These are phyloP conservation scores for Candolleomyces eurysporus DNA, from an alignment of 768 basidiomycete species.

Conservation along the genomic window DNA sequence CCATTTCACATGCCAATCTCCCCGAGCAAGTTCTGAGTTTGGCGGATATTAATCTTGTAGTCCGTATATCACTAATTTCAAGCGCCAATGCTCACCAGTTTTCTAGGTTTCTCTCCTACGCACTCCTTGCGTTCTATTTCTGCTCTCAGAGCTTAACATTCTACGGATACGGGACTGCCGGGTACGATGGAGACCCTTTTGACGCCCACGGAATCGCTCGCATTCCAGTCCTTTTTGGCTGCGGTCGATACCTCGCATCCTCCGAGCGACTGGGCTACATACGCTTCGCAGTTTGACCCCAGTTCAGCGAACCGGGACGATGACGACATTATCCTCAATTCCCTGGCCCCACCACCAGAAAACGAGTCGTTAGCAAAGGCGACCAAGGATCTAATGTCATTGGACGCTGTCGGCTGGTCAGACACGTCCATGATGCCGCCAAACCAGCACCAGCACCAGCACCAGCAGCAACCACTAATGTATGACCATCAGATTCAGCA, in stretches of 20 bases:
- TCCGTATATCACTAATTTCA: not conserved
- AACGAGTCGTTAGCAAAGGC: conserved; percentile 72
- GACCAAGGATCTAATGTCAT: conserved; percentile 80
- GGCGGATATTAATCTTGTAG: not conserved
- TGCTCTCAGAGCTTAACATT: not conserved
- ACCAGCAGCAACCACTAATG: conserved; percentile 14
- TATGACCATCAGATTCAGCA: conserved; percentile 20
- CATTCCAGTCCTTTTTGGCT: conserved; percentile 68
- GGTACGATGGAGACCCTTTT: conserved; percentile 55
- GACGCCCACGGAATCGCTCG: conserved; percentile 63
- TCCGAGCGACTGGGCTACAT: conserved; percentile 49
- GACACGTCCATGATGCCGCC: not conserved
- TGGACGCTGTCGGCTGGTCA: conserved; percentile 48
- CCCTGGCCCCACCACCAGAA: conserved; percentile 38
- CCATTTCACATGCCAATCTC: conserved; percentile 10
- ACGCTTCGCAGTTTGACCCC: conserved; percentile 23
- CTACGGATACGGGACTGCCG: not conserved
- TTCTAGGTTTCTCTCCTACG: not conserved
- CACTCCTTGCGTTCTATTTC: not conserved
- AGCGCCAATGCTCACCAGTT: not conserved
- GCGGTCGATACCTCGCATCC: conserved; percentile 45
- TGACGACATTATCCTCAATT: conserved; percentile 45
- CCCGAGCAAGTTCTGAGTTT: not conserved
- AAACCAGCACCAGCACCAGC: conserved; percentile 18
- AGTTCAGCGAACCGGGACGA: conserved; percentile 23